Percentiles rank a stretch among this genome's conserved stretches.
These are phyloP conservation scores for Exidia glandulosa DNA, from an alignment of 768 basidiomycete genomes.

Conservation along the genomic window DNA sequence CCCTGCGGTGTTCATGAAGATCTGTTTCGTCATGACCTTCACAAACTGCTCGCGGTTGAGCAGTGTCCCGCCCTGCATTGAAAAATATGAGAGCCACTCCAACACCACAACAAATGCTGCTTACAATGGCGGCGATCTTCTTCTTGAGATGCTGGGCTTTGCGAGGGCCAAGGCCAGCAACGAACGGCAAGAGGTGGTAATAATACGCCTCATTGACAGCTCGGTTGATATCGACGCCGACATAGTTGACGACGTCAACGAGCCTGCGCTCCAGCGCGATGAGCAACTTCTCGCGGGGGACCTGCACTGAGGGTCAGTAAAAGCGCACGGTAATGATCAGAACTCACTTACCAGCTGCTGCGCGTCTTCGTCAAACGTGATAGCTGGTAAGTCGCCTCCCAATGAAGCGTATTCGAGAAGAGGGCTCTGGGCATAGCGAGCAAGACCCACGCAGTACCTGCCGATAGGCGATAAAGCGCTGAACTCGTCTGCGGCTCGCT, in stretches of 20 bases:
- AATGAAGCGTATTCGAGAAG: slow-evolving; percentile 89
- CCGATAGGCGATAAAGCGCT: slow-evolving; percentile 62
- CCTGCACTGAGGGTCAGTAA: slow-evolving; percentile 31
- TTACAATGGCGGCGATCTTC: slow-evolving; percentile 66
- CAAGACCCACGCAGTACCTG: slow-evolving; percentile 89
- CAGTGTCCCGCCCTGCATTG: slow-evolving; percentile 68
- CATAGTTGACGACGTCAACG: slow-evolving; percentile 82
- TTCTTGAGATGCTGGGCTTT: slow-evolving; percentile 80
- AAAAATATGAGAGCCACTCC: not conserved
- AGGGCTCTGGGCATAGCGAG: slow-evolving; percentile 87
- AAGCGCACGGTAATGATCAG: slow-evolving; percentile 1
- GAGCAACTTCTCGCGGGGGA: slow-evolving; percentile 77
- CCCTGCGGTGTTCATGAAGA: slow-evolving; percentile 88
- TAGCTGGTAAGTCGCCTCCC: slow-evolving; percentile 70
- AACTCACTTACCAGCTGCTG: slow-evolving; percentile 63
- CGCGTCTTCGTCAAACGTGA: slow-evolving; percentile 74
- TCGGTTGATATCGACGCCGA: slow-evolving; percentile 94
- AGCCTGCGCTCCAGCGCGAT: slow-evolving; percentile 73
- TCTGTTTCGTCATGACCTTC: slow-evolving; percentile 72
- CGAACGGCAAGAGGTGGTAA: slow-evolving; percentile 75
- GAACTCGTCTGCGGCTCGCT: slow-evolving; percentile 77
- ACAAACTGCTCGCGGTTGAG: slow-evolving; percentile 84
- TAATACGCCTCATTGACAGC: slow-evolving; percentile 85
- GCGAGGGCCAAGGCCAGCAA: slow-evolving; percentile 88
- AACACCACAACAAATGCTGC: slow-evolving; percentile 15